Evolutionary conservation across 2,329 filamentous ascomycete species (phyloP).

Genomic region (Pseudogymnoascus sp.): DNA sequence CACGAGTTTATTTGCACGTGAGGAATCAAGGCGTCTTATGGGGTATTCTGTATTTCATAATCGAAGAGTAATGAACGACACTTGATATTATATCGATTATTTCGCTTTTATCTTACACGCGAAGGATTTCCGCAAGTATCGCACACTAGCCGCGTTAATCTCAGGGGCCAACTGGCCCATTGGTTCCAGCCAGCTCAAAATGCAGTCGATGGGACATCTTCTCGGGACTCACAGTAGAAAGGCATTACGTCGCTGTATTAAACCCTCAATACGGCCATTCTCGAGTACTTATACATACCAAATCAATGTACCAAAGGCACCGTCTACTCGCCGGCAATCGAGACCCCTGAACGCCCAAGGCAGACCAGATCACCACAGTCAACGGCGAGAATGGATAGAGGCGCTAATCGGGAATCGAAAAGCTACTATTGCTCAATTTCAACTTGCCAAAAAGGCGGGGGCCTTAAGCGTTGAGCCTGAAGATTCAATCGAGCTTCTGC

Average conservation of each 20-base stretch:
- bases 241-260: background rate
- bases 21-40: background rate
- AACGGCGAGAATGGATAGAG: background rate
- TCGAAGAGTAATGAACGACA: background rate
- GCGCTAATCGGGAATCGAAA: background rate
- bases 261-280: background rate
- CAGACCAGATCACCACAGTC: background rate
- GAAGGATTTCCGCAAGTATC: background rate
- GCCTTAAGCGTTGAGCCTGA: slow-evolving; percentile 21
- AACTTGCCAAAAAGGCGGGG: slow-evolving; percentile 15
- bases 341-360: background rate
- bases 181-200: background rate
- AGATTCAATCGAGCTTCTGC: slow-evolving; percentile 22
- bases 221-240: background rate
- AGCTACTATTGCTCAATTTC: background rate
- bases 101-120: background rate
- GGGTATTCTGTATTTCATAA: background rate
- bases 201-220: background rate
- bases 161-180: background rate
- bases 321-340: background rate
- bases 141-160: background rate
- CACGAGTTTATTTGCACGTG: slow-evolving; percentile 8
- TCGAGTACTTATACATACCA: background rate
- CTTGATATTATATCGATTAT: background rate
- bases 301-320: background rate